Base-by-base conservation (phyloP, 2,329 filamentous ascomycete genomes). In the Cladobotryum protrusum region DNA sequence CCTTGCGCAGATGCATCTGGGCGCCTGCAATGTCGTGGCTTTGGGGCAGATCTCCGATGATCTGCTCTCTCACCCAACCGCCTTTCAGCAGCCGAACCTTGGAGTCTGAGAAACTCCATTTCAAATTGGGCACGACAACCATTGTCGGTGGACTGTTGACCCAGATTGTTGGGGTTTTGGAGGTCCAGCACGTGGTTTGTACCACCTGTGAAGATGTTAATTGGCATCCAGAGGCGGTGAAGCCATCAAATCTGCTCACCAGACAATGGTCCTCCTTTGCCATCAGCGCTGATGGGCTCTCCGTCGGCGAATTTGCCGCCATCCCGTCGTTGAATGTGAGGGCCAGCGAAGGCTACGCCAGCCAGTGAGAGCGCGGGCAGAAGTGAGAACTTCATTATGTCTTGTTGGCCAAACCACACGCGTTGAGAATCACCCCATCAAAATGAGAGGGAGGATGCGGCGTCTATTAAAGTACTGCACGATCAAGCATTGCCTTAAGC, bases 101-200 rank as follows among this genome's bases (percentile, higher is more conserved):
- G 19, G 81, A 85, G 62, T 85, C 79, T 1, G 81, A 85, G 66
- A 87, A 86, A 47, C 79, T 78, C 83, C 83, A 80, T 62, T 86
- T 86, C 56, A 86, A 69, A 59, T 86, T 87, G 0, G 79, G 78
- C 1, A 87, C 82, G 11, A 76, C 68, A n/a, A 14, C 83, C 84
- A 43, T 72, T 74, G 60, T 87, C 83, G 1, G 83, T 86, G 14
- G 72, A 69, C 57, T 85, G 77, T 43, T 72, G 72, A 13, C 79
- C 81, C 1, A 87, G 73, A 58, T 82, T 82, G 54, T 81, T 77
- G 0, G 82, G 83, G 57, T 86, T 85, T 54, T 81, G 73, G 2
- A 79, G 63, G 57, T 86, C 83, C 19, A 85, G 64, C 45, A 73
- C 67, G 44, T 75, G 69, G 60, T 87, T 83, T 18, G 83, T 86